Base-by-base conservation (phyloP, 2,329 filamentous ascomycete species). In the Coniochaeta prunicola region DNA sequence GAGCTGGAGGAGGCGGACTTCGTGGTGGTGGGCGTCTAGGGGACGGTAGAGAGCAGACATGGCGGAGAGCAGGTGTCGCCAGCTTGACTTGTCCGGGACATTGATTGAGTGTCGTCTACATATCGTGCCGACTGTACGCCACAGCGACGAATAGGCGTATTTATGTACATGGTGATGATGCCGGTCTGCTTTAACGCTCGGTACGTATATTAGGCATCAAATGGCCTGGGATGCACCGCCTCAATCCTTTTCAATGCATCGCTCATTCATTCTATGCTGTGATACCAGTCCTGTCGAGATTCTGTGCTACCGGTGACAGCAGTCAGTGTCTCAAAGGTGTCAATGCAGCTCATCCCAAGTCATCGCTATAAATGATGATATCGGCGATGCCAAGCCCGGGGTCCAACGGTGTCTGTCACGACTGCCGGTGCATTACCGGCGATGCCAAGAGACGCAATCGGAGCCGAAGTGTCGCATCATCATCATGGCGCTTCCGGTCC, bases 1-100 rank as follows among this genome's bases (percentile, higher is more conserved):
- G 17, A 57, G 24, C 3, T 31, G 21, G 26, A 57, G 56, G 26
- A 57, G 21, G 38, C 56, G 56, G 36, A 57, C 50, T 9, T 57
- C 40, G 24, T 50, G 36, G 48, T 13, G 57, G 30, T 30, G 17
- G 33, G 45, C 15, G 13, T 26, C 21, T 30, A 50, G 45, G 24
- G 21, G 45, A 13, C 45, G 45, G 45, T 50, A 50, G 45, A 50
- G 17, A 6, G 36, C 12, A 26, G 45, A 28, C 45, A 50, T 50
- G 4, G 8, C 30, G 19, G 19, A 6, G 8, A 21, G 12, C 13
- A 26, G 19, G 13, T 26, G 40, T 2, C 4, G 9, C n/a, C 19
- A 45, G 6, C 19, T 26, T 26, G 36, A 4, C 36, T 38, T n/a
- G 3, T 38, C 9, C 36, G 19, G 36, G 10, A n/a, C n/a, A n/a